phyloP scores from a whole-genome alignment of 176 grass and related monocot species.

The Triticum aestivum region IWGSC_CS_RefSeq_v2.1 NC_057796.1:323978133-323978632 shows the following conservation, averaged over 20 bases:
- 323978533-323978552: slow-evolving; percentile 87
- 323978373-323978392: slow-evolving; percentile 65
- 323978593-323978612: slow-evolving; percentile 63
- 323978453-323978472: background rate
- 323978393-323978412: slow-evolving; percentile 87
- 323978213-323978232: background rate
- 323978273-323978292: slow-evolving; percentile 16
- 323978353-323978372: slow-evolving; percentile 62
- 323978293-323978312: slow-evolving; percentile 71
- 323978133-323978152: background rate
- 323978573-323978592: slow-evolving; percentile 74
- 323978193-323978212: background rate
- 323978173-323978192: background rate
- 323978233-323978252: background rate
- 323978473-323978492: background rate
- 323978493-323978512: background rate
- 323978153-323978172: background rate
- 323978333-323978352: slow-evolving; percentile 72
- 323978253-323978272: slow-evolving; percentile 4
- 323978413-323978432: slow-evolving; percentile 77
- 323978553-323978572: slow-evolving; percentile 81
- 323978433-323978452: background rate
- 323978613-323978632: slow-evolving; percentile 42
- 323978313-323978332: slow-evolving; percentile 81
- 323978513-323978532: slow-evolving; percentile 81